Evolutionary conservation across 345 rosid species (phyloP).

Genomic region (Bruguiera parviflora): DNA sequence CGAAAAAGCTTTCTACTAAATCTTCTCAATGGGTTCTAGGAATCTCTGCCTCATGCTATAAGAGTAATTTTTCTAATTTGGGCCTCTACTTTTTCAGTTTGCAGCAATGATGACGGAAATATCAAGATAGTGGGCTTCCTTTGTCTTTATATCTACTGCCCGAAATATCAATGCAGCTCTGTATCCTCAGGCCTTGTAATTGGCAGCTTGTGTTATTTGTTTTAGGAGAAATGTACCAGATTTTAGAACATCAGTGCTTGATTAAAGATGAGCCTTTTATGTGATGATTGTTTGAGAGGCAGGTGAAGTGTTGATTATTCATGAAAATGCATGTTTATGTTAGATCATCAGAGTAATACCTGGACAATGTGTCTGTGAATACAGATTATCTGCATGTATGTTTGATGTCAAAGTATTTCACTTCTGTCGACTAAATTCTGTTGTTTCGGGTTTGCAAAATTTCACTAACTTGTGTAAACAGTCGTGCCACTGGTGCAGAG

Average conservation of each 20-base stretch:
- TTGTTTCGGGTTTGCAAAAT: too few relatives aligned
- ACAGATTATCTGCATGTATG: too few relatives aligned
- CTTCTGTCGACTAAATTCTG: too few relatives aligned
- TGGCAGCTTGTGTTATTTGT: not conserved
- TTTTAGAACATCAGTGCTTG: not conserved
- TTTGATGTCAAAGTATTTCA: too few relatives aligned
- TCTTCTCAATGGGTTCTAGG: not conserved
- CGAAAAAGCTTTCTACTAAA: not conserved
- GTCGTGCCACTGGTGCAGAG: too few relatives aligned
- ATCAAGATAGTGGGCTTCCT: not conserved
- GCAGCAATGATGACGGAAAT: conserved; percentile 11
- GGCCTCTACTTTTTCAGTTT: conserved; percentile 8
- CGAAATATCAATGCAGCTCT: not conserved
- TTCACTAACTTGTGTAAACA: too few relatives aligned
- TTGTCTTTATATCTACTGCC: too few relatives aligned
- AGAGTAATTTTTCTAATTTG: not conserved
- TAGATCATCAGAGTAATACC: not conserved
- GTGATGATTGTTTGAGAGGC: not conserved
- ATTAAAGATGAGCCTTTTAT: not conserved
- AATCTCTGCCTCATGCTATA: not conserved
- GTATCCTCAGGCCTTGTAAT: not conserved
- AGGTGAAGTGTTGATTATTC: too few relatives aligned
- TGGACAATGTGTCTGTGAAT: not conserved
- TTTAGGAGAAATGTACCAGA: not conserved
- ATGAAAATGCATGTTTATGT: too few relatives aligned